These are phyloP conservation scores for Bruguiera parviflora DNA, from an alignment of 345 rosid genomes.

Conservation along the genomic window DNA sequence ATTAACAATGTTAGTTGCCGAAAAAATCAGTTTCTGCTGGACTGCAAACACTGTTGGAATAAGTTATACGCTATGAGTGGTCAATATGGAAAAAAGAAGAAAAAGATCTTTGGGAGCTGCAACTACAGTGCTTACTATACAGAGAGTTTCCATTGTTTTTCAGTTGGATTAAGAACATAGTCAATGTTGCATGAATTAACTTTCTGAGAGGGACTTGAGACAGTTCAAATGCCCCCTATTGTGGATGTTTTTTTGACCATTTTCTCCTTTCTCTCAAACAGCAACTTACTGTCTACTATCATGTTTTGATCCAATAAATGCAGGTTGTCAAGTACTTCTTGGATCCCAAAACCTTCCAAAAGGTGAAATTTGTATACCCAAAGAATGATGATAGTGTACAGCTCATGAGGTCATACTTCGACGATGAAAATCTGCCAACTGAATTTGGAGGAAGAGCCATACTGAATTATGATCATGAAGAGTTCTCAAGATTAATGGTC, in stretches of 20 bases:
- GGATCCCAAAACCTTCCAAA: constrained; percentile 77
- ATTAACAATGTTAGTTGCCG: too few species aligned
- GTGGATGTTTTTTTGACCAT: too few species aligned
- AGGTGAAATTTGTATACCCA: constrained; percentile 94
- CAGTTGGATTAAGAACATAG: not conserved
- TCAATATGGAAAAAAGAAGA: too few species aligned
- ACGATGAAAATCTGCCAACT: constrained; percentile 73
- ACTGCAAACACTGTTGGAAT: too few species aligned
- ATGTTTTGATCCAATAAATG: not conserved
- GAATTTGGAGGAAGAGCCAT: constrained; percentile 81
- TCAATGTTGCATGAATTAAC: too few species aligned
- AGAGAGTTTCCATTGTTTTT: not conserved
- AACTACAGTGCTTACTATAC: too few species aligned
- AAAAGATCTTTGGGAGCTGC: too few species aligned
- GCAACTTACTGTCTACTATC: not conserved
- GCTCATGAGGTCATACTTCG: constrained; percentile 68
- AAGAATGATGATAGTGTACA: constrained; percentile 75
- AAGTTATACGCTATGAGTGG: too few species aligned
- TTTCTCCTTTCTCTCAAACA: not conserved
- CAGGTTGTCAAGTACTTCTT: constrained; percentile 88
- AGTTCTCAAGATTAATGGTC: constrained; percentile 69
- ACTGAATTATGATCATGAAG: constrained; percentile 76
- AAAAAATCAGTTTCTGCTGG: too few species aligned
- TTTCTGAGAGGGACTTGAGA: too few species aligned
- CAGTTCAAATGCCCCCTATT: too few species aligned